Evolutionary conservation across 495 filamentous ascomycete species (phyloP), one percentile per base, ranked within the genome.

Genomic region (Talaromyces adpressus): DNA sequence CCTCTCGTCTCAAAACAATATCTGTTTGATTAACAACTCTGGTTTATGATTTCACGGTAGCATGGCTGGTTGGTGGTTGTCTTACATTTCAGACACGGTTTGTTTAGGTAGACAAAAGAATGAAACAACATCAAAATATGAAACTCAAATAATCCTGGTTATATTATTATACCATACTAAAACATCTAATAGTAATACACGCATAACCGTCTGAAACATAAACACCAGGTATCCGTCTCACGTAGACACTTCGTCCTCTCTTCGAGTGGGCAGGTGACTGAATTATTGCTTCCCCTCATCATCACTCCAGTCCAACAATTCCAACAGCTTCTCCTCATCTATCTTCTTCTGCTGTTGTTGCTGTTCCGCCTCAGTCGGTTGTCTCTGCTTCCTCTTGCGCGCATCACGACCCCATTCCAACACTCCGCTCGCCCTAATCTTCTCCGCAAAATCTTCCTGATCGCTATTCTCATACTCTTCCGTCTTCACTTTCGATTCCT

Each of bases 251-350:
- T 30, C 53, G 47, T 32, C 36, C 4, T 41, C 36, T 41, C 36
- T 41, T 41, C 20, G n/a, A 49, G 6, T 20, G 8, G 1, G 41
- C 27, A 27, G 6, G n/a, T 12, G 9, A 49, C 7, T 8, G 3
- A 18, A 49, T 2, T 69, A 58, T 36, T 36, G 30, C 30, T 58
- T 30, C 30, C 23, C 18, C 56, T 76, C 77, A 29, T 68, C 69
- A 20, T 81, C 78, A 75, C 76, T 86, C 84, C 69, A 81, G 66
- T 86, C 79, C 73, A 92, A 75, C 68, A 86, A 85, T 70, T 91
- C 85, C 79, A 85, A 81, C 69, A 93, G 84, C 65, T 84, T 75
- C 23, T 82, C 78, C 67, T 83, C 80, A 6, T 73, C 69, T 67
- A 79, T 61, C 36, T 78, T 72, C 62, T 82, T 80, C 34, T 82